A percentile compares a stretch with the other conserved stretches of the same genome.
Conservation (phyloP, 2,329 filamentous ascomycete species). For the Claviceps monticola region DNA sequence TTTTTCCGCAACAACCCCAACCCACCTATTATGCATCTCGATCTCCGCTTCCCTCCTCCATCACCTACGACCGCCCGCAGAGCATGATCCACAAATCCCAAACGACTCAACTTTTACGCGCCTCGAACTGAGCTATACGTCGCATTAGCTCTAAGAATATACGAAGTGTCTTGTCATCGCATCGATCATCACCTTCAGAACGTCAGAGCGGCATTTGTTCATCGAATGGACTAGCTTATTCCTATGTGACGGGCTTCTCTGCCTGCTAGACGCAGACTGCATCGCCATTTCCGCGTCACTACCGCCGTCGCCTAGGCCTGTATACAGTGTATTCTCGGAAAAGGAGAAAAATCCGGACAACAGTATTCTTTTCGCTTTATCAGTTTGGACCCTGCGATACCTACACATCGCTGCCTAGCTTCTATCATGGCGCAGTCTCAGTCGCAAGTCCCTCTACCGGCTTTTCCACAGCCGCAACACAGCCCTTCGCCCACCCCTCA, state of each 20-base stretch:
- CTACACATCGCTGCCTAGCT: slow-evolving; percentile 2
- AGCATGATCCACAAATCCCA: slow-evolving; percentile 13
- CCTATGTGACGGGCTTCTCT: slow-evolving; percentile 34
- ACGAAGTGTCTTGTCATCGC: not conserved
- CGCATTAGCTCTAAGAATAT: slow-evolving; percentile 1
- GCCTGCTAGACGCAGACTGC: slow-evolving; percentile 26
- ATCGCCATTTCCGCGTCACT: not conserved
- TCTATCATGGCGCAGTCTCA: slow-evolving; percentile 46
- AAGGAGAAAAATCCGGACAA: too few species aligned
- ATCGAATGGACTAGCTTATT: slow-evolving; percentile 34
- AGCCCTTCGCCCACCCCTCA: slow-evolving; percentile 46
- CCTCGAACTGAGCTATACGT: slow-evolving; percentile 11
- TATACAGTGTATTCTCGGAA: not conserved
- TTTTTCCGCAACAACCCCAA: slow-evolving; percentile 22
- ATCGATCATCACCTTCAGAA: not conserved
- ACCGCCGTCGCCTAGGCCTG: slow-evolving; percentile 2
- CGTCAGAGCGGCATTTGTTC: slow-evolving; percentile 10
- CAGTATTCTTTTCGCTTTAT: slow-evolving; percentile 2
- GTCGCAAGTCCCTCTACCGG: slow-evolving; percentile 33
- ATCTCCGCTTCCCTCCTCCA: slow-evolving; percentile 15
- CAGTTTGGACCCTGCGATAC: slow-evolving; percentile 1
- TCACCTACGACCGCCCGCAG: not conserved
- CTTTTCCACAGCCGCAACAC: slow-evolving; percentile 49
- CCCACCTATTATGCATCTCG: slow-evolving; percentile 6
- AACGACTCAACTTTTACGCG: slow-evolving; percentile 7